Evolutionary conservation across 2,329 filamentous ascomycete species (phyloP), one percentile per base, ranked within the genome.

Genomic region (Penicillium polonicum): DNA sequence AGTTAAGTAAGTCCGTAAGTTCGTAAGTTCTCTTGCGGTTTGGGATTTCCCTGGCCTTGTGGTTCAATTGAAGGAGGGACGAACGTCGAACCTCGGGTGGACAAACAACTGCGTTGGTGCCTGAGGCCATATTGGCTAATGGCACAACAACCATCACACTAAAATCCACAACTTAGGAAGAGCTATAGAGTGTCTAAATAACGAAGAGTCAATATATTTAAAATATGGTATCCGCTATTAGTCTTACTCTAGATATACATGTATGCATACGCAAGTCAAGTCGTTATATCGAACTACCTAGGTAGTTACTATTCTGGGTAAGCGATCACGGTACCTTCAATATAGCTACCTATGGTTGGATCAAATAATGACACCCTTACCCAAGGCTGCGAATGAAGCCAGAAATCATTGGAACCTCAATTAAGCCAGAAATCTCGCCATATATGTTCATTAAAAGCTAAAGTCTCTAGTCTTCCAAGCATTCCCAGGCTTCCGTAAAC

Each of bases 61-160:
- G 25, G 25, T 44, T 52, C 42, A 43, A 50, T 38, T 29, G 38
- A 31, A 27, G 23, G 39, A 38, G 33, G 41, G 31, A 57, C 25
- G 33, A 44, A 51, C 12, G 46, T 55, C 25, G 41, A 51, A 51
- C 12, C 39, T 50, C 15, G 46, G 48, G 48, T 13, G 54, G 35
- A 15, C 48, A 56, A 59, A 36, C 43, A 38, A 39, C 48, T 41
- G 27, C 17, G 5, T 52, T 31, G 21, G 13, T 49, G 54, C 54
- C 58, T 55, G 42, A 60, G 60, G 60, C 53, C 21, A 35, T 5
- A 52, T 23, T 21, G 12, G 27, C 44, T 8, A 35, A 31, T 17
- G 10, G 9, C 31, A 33, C 25, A 36, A 38, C 43, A 17, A 31
- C 29, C 27, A 38, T 43, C 23, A 29, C 29, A 36, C 43, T 4